Evolutionary conservation across 2,329 filamentous ascomycete species (phyloP).

Genomic region (Lecanicillium sp.): DNA sequence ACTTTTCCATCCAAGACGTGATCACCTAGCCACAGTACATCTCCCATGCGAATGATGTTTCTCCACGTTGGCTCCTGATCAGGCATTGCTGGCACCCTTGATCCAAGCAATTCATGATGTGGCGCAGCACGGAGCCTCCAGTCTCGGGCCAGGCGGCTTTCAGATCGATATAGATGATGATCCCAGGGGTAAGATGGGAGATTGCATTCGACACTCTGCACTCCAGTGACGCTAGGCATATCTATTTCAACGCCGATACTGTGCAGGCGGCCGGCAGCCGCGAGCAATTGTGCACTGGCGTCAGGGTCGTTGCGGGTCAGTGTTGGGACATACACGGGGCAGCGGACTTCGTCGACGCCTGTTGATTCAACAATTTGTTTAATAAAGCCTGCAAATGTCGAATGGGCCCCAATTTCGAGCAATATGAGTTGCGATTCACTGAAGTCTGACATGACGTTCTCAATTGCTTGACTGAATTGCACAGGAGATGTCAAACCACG

Average conservation of each 20-base stretch:
- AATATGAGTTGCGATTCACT: neutral
- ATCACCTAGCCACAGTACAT: neutral
- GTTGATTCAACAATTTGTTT: neutral
- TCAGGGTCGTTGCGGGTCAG: slow-evolving; percentile 2
- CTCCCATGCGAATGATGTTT: neutral
- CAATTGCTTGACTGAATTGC: neutral
- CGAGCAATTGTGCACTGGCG: neutral
- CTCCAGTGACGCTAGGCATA: neutral
- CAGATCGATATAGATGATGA: neutral
- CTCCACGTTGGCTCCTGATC: slow-evolving; percentile 1
- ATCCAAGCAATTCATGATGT: neutral
- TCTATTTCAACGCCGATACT: neutral
- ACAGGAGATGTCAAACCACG: neutral
- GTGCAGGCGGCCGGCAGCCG: neutral
- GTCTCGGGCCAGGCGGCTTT: neutral
- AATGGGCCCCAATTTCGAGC: neutral
- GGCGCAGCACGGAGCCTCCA: neutral
- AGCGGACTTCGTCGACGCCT: neutral
- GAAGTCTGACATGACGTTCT: neutral
- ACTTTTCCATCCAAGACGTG: neutral
- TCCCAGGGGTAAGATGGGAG: neutral
- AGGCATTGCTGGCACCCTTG: neutral
- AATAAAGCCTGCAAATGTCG: neutral
- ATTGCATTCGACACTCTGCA: neutral
- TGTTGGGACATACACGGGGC: neutral